Conservation (phyloP, 108 stramenopile genomes). For the Cyclotella choctawhatcheeana region DNA sequence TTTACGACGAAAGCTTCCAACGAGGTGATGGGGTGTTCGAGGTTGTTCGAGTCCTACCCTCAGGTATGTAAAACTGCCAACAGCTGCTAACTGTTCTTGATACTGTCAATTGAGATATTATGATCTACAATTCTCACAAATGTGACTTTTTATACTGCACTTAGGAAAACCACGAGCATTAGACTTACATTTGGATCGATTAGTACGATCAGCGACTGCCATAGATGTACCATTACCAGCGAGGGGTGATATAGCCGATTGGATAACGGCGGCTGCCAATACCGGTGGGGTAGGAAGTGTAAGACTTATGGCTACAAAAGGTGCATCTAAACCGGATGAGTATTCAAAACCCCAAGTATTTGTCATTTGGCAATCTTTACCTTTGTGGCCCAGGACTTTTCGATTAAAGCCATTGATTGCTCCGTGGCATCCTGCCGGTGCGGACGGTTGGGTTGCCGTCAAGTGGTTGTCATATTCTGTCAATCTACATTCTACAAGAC, state of each 20-base stretch:
- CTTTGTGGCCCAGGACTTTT: not conserved
- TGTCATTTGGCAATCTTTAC: not conserved
- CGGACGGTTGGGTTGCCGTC: not conserved
- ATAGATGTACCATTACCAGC: not conserved
- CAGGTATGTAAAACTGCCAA: too few relatives aligned
- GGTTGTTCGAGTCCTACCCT: not conserved
- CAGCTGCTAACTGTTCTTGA: too few relatives aligned
- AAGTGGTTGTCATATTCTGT: not conserved
- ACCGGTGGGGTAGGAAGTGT: not conserved
- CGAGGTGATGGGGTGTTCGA: not conserved
- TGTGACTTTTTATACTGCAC: too few relatives aligned
- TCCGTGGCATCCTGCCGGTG: not conserved
- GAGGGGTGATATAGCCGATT: not conserved
- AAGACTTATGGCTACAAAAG: not conserved
- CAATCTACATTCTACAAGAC: not conserved
- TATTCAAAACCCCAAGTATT: not conserved
- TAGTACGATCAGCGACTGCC: not conserved
- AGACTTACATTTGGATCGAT: not conserved
- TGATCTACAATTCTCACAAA: too few relatives aligned
- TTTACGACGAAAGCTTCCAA: not conserved
- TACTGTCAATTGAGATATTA: too few relatives aligned
- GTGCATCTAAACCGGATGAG: not conserved
- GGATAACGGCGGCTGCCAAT: not conserved
- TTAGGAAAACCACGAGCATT: not conserved
- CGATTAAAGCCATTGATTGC: not conserved